A percentile compares a stretch with the other conserved stretches of the same genome.
phyloP scores from a whole-genome alignment of 768 basidiomycete species.

The Tulasnella calospora region DNA sequence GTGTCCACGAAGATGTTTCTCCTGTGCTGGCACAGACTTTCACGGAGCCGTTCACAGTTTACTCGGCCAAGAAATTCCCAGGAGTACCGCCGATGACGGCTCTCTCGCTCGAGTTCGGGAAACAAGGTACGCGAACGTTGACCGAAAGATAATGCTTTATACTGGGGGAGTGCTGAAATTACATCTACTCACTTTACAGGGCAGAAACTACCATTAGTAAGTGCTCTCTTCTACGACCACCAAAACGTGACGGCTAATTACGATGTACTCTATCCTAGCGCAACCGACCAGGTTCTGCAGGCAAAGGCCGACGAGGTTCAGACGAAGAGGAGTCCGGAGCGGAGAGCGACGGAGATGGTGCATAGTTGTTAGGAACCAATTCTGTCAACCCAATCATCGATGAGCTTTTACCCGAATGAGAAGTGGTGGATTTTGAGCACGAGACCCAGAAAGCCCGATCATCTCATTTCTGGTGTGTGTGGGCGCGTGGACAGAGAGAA shows the following conservation, averaged over 20 bases:
- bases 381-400: slow-evolving; percentile 35
- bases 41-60: slow-evolving; percentile 80
- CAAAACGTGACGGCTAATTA: not conserved
- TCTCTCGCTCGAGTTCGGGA: slow-evolving; percentile 80
- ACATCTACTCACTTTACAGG: slow-evolving; percentile 33
- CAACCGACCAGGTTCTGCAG: slow-evolving; percentile 66
- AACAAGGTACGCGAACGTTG: slow-evolving; percentile 48
- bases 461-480: not conserved
- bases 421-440: not conserved
- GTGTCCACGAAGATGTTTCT: slow-evolving; percentile 55
- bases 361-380: not conserved
- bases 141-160: not conserved
- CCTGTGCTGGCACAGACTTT: slow-evolving; percentile 80
- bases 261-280: slow-evolving; percentile 45
- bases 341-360: slow-evolving; percentile 13
- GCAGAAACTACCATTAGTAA: slow-evolving; percentile 79
- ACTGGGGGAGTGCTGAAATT: not conserved
- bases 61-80: slow-evolving; percentile 89
- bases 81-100: slow-evolving; percentile 85
- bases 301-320: slow-evolving; percentile 40
- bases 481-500: not conserved
- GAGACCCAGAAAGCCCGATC: not conserved
- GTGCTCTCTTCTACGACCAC: slow-evolving; percentile 32
- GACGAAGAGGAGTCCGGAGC: slow-evolving; percentile 19
- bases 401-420: not conserved